A percentile compares a stretch with the other conserved stretches of the same genome.
These are phyloP conservation scores for Eucalyptus sp. DNA, from an alignment of 345 rosid genomes.

Conservation along the genomic window DNA sequence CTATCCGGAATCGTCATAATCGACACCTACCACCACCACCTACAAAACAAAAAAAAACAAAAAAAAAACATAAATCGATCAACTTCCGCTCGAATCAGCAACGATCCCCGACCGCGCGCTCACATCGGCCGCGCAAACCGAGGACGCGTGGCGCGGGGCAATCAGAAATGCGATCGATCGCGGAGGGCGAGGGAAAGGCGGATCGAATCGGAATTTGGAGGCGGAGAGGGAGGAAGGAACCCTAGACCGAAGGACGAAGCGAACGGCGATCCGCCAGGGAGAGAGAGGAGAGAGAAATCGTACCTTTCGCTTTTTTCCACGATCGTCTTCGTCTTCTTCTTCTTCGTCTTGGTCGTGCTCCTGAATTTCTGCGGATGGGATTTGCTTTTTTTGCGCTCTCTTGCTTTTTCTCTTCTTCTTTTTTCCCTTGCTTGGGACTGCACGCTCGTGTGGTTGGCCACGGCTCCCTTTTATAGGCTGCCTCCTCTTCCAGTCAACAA, in stretches of 20 bases:
- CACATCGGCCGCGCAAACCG: neutral
- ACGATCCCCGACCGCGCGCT: neutral
- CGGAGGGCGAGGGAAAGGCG: neutral
- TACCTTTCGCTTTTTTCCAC: neutral
- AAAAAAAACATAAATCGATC: neutral
- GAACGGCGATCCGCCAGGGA: neutral
- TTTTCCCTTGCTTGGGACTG: neutral
- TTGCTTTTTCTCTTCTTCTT: neutral
- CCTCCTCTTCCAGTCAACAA: neutral
- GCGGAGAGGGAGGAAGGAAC: neutral
- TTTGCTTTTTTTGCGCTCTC: too few species aligned
- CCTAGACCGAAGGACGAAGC: neutral
- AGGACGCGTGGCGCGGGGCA: neutral
- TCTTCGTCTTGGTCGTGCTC: neutral
- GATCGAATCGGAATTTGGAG: neutral
- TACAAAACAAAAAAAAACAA: neutral
- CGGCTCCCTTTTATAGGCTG: fast-evolving
- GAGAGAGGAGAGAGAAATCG: neutral
- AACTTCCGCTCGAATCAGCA: neutral
- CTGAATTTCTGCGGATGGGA: neutral
- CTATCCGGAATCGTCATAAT: conserved; percentile 50
- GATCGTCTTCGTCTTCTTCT: neutral
- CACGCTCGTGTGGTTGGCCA: neutral
- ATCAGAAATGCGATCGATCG: neutral
- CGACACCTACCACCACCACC: neutral